A percentile compares a stretch with the other conserved stretches of the same genome.
Conservation (phyloP, 2,329 filamentous ascomycete species). For the Colletotrichum sp. region DNA sequence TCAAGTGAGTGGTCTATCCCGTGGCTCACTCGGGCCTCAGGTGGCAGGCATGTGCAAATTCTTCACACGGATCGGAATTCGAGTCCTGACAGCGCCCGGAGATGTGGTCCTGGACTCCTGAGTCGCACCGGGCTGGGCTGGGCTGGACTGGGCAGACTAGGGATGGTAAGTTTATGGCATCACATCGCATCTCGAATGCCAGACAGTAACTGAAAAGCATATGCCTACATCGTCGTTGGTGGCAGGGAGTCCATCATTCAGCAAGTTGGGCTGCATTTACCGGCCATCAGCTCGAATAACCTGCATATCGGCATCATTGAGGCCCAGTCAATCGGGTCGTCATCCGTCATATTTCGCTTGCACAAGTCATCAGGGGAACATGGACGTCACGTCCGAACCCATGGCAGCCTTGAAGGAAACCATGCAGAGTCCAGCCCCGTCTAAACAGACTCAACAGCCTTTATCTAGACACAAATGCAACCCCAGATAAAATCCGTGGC, state of each 20-base stretch:
- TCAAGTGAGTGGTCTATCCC: not conserved
- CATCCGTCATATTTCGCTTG: conserved; percentile 8
- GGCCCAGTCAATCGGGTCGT: conserved; percentile 16
- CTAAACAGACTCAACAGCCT: not conserved
- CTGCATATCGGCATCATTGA: conserved; percentile 5
- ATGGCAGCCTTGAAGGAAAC: not conserved
- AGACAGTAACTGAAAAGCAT: not conserved
- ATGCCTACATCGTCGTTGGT: not conserved
- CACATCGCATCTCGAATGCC: not conserved
- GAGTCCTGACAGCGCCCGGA: not conserved
- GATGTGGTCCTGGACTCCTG: not conserved
- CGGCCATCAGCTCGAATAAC: not conserved
- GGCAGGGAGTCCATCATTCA: not conserved
- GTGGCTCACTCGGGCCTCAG: not conserved
- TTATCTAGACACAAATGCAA: not conserved
- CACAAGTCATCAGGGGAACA: not conserved
- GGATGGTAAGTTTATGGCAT: not conserved
- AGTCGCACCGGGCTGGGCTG: not conserved
- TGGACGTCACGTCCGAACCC: not conserved
- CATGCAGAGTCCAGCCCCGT: not conserved
- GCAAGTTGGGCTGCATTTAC: not conserved
- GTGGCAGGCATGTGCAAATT: conserved; percentile 4
- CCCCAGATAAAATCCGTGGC: not conserved
- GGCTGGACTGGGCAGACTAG: not conserved
- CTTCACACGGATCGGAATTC: not conserved